These are phyloP conservation scores for Backusella circina DNA, from an alignment of 192 early-diverging fungal genomes.

Conservation along the genomic window DNA sequence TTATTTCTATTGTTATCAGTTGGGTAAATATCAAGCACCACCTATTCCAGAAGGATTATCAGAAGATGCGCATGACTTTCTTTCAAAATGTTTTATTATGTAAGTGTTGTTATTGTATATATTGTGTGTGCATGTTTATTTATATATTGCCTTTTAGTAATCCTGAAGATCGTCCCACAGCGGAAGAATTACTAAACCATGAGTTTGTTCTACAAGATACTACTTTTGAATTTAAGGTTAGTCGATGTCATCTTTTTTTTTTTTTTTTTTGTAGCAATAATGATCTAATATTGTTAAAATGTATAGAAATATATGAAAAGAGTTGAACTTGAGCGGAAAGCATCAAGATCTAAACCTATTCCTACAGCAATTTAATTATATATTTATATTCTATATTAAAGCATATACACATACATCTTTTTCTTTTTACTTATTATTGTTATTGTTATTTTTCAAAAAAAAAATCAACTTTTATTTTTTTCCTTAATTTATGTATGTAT, in stretches of 20 bases:
- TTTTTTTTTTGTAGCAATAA: neutral
- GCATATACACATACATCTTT: neutral
- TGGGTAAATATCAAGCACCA: constrained; percentile 79
- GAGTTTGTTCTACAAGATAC: constrained; percentile 61
- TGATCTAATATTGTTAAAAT: neutral
- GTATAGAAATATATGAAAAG: constrained; percentile 21
- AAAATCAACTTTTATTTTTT: neutral
- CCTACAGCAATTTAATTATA: neutral
- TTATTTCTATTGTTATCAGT: constrained; percentile 54
- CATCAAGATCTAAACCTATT: constrained; percentile 4
- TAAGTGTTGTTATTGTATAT: constrained; percentile 26
- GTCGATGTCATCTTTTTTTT: neutral
- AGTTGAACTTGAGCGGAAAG: constrained; percentile 16
- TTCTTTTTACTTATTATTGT: neutral
- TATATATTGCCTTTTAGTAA: constrained; percentile 33
- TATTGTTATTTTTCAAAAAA: neutral
- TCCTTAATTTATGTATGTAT: neutral
- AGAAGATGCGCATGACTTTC: constrained; percentile 65
- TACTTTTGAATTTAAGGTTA: constrained; percentile 50
- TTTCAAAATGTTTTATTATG: constrained; percentile 71
- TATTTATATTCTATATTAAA: neutral
- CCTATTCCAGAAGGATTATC: constrained; percentile 76
- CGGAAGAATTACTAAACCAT: constrained; percentile 65
- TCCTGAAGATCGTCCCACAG: constrained; percentile 76
- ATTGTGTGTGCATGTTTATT: neutral